Evolutionary conservation across 2,329 filamentous ascomycete species (phyloP).

Genomic region (Penicillium sp.): DNA sequence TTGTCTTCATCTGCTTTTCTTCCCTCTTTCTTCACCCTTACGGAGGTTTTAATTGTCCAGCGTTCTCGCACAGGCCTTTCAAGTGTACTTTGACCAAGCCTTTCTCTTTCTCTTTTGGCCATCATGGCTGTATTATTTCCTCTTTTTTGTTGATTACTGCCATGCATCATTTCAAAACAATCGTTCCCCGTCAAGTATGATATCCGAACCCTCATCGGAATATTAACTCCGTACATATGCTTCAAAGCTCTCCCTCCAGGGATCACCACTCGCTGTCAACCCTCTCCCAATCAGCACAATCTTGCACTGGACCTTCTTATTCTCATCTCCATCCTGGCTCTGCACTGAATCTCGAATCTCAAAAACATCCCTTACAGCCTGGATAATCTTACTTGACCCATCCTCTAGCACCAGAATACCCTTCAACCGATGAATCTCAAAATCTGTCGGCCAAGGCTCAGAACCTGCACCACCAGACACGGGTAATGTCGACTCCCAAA

Average conservation of each 20-base stretch:
- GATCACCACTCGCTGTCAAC: conserved; percentile 32
- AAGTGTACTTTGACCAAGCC: neutral
- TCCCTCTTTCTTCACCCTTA: neutral
- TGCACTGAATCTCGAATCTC: conserved; percentile 72
- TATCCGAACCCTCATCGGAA: neutral
- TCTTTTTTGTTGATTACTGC: neutral
- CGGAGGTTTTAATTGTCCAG: conserved; percentile 3
- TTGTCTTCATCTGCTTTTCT: neutral
- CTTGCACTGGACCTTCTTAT: conserved; percentile 36
- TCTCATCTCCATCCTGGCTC: conserved; percentile 17
- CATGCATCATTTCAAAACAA: neutral
- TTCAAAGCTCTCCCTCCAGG: conserved; percentile 40
- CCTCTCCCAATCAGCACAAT: conserved; percentile 51
- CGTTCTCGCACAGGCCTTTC: neutral
- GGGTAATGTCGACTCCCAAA: conserved; percentile 68
- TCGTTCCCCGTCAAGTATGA: neutral
- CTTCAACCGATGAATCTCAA: conserved; percentile 88
- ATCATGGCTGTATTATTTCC: conserved; percentile 7
- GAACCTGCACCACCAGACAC: conserved; percentile 3
- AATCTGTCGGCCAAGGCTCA: conserved; percentile 39
- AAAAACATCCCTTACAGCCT: conserved; percentile 91
- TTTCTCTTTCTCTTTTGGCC: neutral
- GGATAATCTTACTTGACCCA: conserved; percentile 73
- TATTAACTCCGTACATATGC: conserved; percentile 21
- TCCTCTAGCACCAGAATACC: conserved; percentile 69